Base-by-base conservation (phyloP, 164 flowering plant species). In the Chimonanthus salicifolius region DNA sequence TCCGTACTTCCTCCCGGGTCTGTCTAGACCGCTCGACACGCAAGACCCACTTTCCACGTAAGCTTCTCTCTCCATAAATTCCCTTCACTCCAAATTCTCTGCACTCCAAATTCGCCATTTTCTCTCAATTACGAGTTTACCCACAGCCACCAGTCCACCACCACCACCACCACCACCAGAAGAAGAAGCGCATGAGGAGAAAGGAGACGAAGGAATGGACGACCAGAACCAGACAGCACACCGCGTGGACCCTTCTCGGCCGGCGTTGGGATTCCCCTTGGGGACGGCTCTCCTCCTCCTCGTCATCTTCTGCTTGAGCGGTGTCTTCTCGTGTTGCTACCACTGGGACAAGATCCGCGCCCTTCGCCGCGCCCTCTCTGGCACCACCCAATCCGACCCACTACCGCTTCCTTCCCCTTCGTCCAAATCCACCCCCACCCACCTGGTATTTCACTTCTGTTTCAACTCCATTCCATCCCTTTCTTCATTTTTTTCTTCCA, bases 271-370 rank as follows among this genome's bases (percentile, higher is more conserved):
- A 0, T 94, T 94, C 80, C 98, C 98, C 9, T 87, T 94, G 1
- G 98, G 98, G 15, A 92, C 96, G 0, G 97, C 93, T 3, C 83
- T 94, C 4, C 83, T 94, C 10, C 68, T 94, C 74, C 76, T 90
- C 73, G 66, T 89, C 74, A 85, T 92, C 16, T 89, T 94, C 87
- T 85, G 85, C 85, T 62, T 94, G 47, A 92, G 96, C 64, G 98
- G 97, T 0, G 78, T 92, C 78, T 90, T 94, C 87, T 90, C 97
- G 7, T 94, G 96, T 76, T 94, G 98, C 76, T 94, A 94, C 84
- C 97, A 94, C 82, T 92, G 98, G 97, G 98, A 94, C 69, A 90
- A 90, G 79, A 83, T 92, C 74, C 81, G 88, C 6, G 79, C 91
- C 4, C 85, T 90, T 72, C 94, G 96, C 47, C 84, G 84, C 7